Evolutionary conservation across 805 yeast species (phyloP).

Genomic region (Candida yuanshanica): DNA sequence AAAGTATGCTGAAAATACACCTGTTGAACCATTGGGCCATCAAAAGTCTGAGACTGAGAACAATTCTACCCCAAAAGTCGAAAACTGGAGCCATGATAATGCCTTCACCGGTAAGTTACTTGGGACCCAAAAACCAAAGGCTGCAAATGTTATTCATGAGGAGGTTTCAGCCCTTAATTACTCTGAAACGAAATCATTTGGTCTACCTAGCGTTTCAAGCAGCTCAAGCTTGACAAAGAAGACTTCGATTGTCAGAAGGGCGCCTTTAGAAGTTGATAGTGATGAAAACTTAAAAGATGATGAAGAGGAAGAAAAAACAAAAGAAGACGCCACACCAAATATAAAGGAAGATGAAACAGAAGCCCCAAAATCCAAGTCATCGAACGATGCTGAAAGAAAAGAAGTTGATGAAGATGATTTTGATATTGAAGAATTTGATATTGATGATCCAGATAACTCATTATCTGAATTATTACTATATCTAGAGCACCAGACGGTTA

Average conservation of each 20-base stretch:
- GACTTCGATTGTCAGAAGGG: neutral
- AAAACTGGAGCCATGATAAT: no score
- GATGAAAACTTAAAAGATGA: neutral
- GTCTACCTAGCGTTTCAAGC: neutral
- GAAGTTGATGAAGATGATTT: conserved; percentile 34
- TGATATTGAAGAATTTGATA: conserved; percentile 71
- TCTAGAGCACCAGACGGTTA: conserved; percentile 89
- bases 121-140: neutral
- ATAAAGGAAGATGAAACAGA: neutral
- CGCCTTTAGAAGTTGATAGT: neutral
- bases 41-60: no score
- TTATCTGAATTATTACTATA: conserved; percentile 76
- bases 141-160: neutral
- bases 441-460: conserved; percentile 84
- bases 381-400: neutral
- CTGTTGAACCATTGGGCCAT: no score
- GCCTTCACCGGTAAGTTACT: no score
- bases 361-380: neutral
- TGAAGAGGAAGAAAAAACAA: neutral
- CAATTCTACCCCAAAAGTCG: no score
- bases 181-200: no score
- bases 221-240: neutral
- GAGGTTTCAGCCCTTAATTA: no score
- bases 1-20: no score
- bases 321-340: neutral